Percentiles rank a stretch among this genome's conserved stretches.
Conservation (phyloP, 2,329 filamentous ascomycete genomes). For the Colletotrichum sansevieriae region DNA sequence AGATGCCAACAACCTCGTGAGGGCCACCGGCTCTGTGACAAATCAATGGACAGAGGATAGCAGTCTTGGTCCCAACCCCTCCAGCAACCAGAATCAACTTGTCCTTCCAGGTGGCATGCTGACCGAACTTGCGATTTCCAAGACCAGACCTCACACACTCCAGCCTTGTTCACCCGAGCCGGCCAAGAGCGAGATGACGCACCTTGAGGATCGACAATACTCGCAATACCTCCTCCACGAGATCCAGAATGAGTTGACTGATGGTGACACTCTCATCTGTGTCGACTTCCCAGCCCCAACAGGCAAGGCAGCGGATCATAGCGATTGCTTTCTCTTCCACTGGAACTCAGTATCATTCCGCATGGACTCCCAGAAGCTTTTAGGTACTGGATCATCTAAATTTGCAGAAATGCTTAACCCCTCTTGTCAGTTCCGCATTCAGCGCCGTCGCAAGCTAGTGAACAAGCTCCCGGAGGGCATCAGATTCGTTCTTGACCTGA, state of each 20-base stretch:
- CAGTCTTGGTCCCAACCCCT: no score
- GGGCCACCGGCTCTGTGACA: no score
- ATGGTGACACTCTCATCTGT: slow-evolving; percentile 60
- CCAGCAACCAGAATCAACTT: no score
- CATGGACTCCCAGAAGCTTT: slow-evolving; percentile 61
- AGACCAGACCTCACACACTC: no score
- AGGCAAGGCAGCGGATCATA: slow-evolving; percentile 36
- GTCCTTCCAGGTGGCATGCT: neutral
- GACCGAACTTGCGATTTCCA: neutral
- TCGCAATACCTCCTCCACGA: slow-evolving; percentile 41
- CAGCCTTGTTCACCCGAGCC: no score
- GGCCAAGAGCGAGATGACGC: slow-evolving; percentile 19
- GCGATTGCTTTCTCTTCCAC: slow-evolving; percentile 53
- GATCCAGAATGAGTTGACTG: slow-evolving; percentile 40
- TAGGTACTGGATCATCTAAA: slow-evolving; percentile 59
- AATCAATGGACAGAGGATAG: no score
- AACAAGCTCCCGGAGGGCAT: slow-evolving; percentile 58
- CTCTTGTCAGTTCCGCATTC: slow-evolving; percentile 55
- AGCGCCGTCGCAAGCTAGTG: slow-evolving; percentile 53
- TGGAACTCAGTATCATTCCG: slow-evolving; percentile 55
- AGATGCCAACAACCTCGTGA: no score
- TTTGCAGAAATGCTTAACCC: slow-evolving; percentile 61
- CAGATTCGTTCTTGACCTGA: slow-evolving; percentile 73
- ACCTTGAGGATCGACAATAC: slow-evolving; percentile 18
- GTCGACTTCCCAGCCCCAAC: slow-evolving; percentile 53